Base-by-base conservation (phyloP, 2,329 filamentous ascomycete genomes). In the Pseudogymnoascus sp. region DNA sequence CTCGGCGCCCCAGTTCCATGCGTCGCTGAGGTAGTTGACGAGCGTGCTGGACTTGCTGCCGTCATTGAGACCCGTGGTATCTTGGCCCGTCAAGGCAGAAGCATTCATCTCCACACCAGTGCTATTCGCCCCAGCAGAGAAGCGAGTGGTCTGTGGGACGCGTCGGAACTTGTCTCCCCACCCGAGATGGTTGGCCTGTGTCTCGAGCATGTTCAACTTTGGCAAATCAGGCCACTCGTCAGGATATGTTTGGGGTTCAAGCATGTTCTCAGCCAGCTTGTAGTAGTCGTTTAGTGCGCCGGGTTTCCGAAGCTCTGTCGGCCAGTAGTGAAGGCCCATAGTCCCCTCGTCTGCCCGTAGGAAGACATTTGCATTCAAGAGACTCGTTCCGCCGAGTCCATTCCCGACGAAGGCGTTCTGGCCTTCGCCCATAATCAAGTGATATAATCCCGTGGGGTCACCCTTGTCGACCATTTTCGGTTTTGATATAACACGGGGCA, bases 1-100 rank as follows among this genome's bases (percentile, higher is more conserved):
- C 67, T 89, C 85, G 11, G 86, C 84, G 7, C 86, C 86, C 84
- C 85, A 86, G 67, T 87, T 86, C 86, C 85, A 88, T 1, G 86
- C 85, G 70, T 89, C 86, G 6, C 83, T 79, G 6, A 89, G 74
- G 67, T 89, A 89, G 0, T 86, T 89, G 37, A 86, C 83, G 1
- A 85, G 75, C 0, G 83, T 87, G 9, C 81, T 86, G 16, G 80
- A 87, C 72, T 88, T 88, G 30, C 83, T 87, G 1, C 84, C 84
- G 69, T 89, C 86, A 65, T 89, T 88, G 62, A 86, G 66, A 1
- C 86, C 86, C 0, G 85, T 87, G 38, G 72, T 73, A 65, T 89
- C 86, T 70, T 86, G 83, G 1, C 86, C 86, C 0, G 82, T 83
- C 20, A 85, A 73, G 0, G 79, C 78, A 0, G 83, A 86, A 0